Conservation (phyloP, 441 rosid genomes). For the Populus hybrid region DNA sequence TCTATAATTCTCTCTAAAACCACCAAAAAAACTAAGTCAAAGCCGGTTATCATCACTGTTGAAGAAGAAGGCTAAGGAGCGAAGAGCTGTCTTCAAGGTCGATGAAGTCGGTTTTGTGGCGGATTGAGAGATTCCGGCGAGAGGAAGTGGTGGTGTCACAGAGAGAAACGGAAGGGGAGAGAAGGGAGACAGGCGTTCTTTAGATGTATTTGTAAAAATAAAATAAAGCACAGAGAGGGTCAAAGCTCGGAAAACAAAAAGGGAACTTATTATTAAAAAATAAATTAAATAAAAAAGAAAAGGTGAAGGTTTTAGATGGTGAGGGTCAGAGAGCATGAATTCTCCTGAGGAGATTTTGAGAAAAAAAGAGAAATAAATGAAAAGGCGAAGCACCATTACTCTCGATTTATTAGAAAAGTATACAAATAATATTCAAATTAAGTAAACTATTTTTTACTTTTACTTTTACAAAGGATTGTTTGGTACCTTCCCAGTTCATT, state of each 20-base stretch:
- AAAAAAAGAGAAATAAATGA: not conserved
- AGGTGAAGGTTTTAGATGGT: not conserved
- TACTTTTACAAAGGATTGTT: not conserved
- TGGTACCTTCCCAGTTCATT: not conserved
- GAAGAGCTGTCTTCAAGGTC: not conserved
- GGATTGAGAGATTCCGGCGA: not conserved
- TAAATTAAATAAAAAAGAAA: not conserved
- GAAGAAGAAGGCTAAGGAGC: not conserved
- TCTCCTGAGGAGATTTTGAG: not conserved
- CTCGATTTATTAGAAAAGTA: not conserved
- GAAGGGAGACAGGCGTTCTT: not conserved
- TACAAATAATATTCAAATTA: not conserved
- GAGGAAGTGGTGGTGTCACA: conserved; percentile 3
- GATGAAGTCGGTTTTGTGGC: not conserved
- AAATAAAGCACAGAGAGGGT: conserved; percentile 27
- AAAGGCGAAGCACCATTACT: not conserved
- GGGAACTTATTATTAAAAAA: not conserved
- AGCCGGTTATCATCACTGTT: conserved; percentile 15
- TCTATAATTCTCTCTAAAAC: not conserved
- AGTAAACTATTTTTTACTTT: not conserved
- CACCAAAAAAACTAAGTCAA: conserved; percentile 11
- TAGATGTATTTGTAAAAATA: not conserved
- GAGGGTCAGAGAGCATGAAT: conserved; percentile 1
- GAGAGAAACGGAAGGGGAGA: conserved; percentile 1
- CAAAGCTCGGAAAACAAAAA: conserved; percentile 36